Base-by-base conservation (phyloP, 2,329 filamentous ascomycete genomes). In the Aspergillus oerlinghausenensis region DNA sequence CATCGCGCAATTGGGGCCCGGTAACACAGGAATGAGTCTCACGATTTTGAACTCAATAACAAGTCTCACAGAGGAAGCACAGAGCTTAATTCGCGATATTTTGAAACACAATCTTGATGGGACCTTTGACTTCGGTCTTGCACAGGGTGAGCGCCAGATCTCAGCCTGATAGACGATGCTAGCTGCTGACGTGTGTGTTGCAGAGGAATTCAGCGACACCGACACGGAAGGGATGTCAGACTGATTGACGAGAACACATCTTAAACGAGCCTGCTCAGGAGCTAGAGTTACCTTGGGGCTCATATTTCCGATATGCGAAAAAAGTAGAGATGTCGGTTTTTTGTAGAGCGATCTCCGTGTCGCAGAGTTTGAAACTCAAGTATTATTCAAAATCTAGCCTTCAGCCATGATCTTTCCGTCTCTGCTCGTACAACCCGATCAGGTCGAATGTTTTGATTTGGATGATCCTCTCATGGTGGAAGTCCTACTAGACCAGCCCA, bases 1-100 rank as follows among this genome's bases (percentile, higher is more conserved):
- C 51, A 64, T 73, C 40, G 47, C 57, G 4, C 60, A 61, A 5
- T 61, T 72, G 5, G 65, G 70, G 38, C 60, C 65, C 0, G 62
- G 59, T 1, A 72, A 73, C 48, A 60, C 52, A 21, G 70, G 71
- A 1, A 67, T 73, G 52, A 63, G 60, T 23, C 35, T 74, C 29
- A 66, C 64, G 1, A 64, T 73, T 28, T 61, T 70, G 59, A 67
- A 66, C 11, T 63, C 65, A 4, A 58, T 4, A 56, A 55, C 19
- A 55, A 64, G 21, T 55, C 59, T 67, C 28, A 60, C 63, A 9
- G 65, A 72, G 17, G 61, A 66, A 19, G 62, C 63, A n/a, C 68
- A 69, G 55, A 60, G 54, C 10, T 35, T 68, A 42, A 71, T 74
- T 29, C 59, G 64, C 2, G 68, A 73, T 25, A 59, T 56, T n/a